Base-by-base conservation (phyloP, 176 grass and related monocot genomes). In the Aegilops sharonensis region DNA sequence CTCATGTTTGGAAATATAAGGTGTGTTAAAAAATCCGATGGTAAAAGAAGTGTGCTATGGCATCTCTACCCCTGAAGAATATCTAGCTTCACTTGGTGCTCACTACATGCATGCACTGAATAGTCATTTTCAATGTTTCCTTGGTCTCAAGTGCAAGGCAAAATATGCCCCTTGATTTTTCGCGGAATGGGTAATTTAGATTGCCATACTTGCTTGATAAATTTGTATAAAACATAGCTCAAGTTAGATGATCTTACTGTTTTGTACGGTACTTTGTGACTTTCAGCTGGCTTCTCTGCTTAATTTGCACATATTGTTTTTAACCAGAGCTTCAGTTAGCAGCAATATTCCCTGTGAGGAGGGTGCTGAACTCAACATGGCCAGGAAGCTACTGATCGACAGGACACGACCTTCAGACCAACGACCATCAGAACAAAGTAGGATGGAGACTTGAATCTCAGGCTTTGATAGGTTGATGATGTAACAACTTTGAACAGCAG, bases 391-490 rank as follows among this genome's bases (percentile, higher is more conserved):
- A 94, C 82, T 72, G 87, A 35, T 61, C 88, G 27, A 87, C 27
- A 27, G 62, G 52, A 27, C 81, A 20, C 86, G 82, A 59, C 75
- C 85, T 77, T 47, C 88, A 30, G 78, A 89, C 48, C 72, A 90
- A 75, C 78, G 84, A 70, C 67, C 85, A 75, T 78, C 77, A 65
- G 92, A 92, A 39, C 81, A 72, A 68, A 89, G 85, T 89, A 90
- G 90, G 86, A 80, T 97, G 48, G 5, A 71, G 94, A 97, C 91
- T 92, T 92, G 72, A 83, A 82, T 85, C 94, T 97, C 54, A 91
- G 86, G 62, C 89, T 97, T 76, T 97, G 85, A 89, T 86, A 59
- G 52, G 61, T 56, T 40, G 45, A 52, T 52, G 48, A 62, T 81
- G 72, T 70, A 79, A 12, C 62, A 21, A 39, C 68, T 82, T 77